phyloP scores from a whole-genome alignment of 1,139 yeast genomes.

The Blastobotrys raffinosifermentans region DNA sequence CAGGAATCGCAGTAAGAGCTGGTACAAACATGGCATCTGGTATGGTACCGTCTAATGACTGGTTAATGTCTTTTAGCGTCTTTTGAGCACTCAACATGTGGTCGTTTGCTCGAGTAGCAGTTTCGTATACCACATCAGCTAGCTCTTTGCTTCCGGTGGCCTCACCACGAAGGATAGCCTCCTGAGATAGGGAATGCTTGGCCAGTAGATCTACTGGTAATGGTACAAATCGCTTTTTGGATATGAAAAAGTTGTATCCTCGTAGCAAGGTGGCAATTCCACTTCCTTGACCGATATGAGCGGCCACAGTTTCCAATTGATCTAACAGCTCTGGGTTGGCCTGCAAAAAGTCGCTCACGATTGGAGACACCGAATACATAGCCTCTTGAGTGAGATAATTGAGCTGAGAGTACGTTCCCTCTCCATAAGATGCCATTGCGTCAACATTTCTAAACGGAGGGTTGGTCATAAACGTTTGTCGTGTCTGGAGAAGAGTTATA shows the following conservation, averaged over 20 bases:
- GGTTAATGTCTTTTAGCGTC: constrained; percentile 40
- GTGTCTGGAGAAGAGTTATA: constrained; percentile 56
- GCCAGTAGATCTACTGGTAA: constrained; percentile 63
- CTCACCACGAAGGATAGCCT: constrained; percentile 38
- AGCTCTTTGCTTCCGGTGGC: constrained; percentile 37
- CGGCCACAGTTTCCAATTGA: constrained; percentile 50
- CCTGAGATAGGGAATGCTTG: constrained; percentile 55
- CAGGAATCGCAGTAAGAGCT: constrained; percentile 58
- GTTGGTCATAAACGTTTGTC: constrained; percentile 44
- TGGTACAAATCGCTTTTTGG: constrained; percentile 40
- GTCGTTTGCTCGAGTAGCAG: constrained; percentile 74
- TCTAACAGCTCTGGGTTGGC: constrained; percentile 40
- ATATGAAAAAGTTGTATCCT: constrained; percentile 56
- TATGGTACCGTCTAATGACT: constrained; percentile 32
- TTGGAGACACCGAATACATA: constrained; percentile 56
- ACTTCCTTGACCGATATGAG: constrained; percentile 80
- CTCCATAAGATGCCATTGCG: constrained; percentile 71
- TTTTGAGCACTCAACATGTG: constrained; percentile 64
- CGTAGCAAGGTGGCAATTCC: constrained; percentile 63
- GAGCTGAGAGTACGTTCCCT: constrained; percentile 71
- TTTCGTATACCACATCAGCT: constrained; percentile 59
- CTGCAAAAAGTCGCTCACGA: constrained; percentile 47
- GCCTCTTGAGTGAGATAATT: constrained; percentile 63
- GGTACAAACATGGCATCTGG: constrained; percentile 70
- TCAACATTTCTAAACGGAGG: constrained; percentile 48